Conservation (phyloP, 495 filamentous ascomycete species). For the Cercophora newfieldiana region DNA sequence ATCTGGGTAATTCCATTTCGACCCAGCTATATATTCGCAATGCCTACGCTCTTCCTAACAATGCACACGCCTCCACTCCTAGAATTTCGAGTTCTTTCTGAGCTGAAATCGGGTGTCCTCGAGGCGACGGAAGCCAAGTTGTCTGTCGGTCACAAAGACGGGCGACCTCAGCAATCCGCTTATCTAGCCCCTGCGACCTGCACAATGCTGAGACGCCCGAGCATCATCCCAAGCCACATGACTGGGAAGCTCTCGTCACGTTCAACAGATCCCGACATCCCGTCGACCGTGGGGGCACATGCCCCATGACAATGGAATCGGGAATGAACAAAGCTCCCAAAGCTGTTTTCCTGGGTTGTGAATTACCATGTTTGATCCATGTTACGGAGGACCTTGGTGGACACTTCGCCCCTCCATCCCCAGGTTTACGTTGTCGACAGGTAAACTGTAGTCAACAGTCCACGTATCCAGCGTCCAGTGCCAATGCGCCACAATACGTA, state of each 20-base stretch:
- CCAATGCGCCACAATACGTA: not conserved
- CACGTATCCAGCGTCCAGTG: not conserved
- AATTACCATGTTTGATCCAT: not conserved
- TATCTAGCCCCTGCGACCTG: not conserved
- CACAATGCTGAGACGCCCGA: not conserved
- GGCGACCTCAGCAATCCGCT: not conserved
- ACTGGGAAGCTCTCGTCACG: not conserved
- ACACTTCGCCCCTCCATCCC: not conserved
- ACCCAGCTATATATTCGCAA: too few relatives aligned
- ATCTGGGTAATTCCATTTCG: too few relatives aligned
- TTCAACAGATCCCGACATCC: not conserved
- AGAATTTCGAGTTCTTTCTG: too few relatives aligned
- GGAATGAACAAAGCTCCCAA: not conserved
- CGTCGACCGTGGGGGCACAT: not conserved
- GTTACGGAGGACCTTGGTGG: not conserved
- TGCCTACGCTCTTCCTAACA: too few relatives aligned
- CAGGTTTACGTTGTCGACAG: not conserved
- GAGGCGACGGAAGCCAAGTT: not conserved
- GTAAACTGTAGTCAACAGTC: not conserved
- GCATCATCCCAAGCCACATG: not conserved
- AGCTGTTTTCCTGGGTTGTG: not conserved
- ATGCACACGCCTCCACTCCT: too few relatives aligned
- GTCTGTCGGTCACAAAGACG: slow-evolving; percentile 8
- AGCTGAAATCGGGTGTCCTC: too few relatives aligned
- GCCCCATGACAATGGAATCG: not conserved